Evolutionary conservation across 768 basidiomycete genomes (phyloP), one percentile per base, ranked within the genome.

Genomic region (Neoboletus subvelutipes): DNA sequence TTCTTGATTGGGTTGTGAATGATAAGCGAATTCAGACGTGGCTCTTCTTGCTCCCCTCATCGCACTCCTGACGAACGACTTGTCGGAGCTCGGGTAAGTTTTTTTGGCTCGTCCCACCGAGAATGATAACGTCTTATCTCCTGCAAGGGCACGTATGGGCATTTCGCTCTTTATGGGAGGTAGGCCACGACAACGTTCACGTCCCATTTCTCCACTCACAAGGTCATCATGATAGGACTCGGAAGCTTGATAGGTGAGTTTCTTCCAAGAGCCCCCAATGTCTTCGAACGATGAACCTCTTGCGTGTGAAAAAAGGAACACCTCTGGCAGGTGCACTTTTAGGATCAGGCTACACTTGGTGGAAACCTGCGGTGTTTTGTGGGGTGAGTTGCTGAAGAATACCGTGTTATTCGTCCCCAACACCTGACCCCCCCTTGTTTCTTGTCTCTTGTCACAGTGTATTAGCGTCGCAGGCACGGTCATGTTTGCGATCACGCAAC

Each of bases 311-410:
- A 36, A n/a, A 58, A 78, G 83, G 83, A 15, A 78, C 81, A 0
- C 84, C 85, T 10, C 76, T 84, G 22, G 77, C 78, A 43, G 85
- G 85, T 1, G 78, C 79, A 7, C 70, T 86, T 20, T 71, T 86
- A 3, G 76, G 81, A 2, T 57, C 73, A n/a, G 63, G 72, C 9
- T 83, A 79, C 55, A 56, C 69, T 2, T 86, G 85, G 85, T 84
- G 81, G 80, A 73, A 75, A 45, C 80, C 83, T 5, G 77, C 78
- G 10, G 56, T 83, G 20, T 82, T 84, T 59, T 73, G 79, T 39
- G 84, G 82, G 54, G 70, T 76, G 59, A 58, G 64, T 45, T 17
- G 43, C 34, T 45, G 22, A 46, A 15, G 7, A 22, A 49, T 20
- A 22, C 9, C 8, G n/a, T 45, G 24, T 7, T 43, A 17, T 39